These are phyloP conservation scores for Ogataea corticis DNA, from an alignment of 805 yeast genomes.

Conservation along the genomic window DNA sequence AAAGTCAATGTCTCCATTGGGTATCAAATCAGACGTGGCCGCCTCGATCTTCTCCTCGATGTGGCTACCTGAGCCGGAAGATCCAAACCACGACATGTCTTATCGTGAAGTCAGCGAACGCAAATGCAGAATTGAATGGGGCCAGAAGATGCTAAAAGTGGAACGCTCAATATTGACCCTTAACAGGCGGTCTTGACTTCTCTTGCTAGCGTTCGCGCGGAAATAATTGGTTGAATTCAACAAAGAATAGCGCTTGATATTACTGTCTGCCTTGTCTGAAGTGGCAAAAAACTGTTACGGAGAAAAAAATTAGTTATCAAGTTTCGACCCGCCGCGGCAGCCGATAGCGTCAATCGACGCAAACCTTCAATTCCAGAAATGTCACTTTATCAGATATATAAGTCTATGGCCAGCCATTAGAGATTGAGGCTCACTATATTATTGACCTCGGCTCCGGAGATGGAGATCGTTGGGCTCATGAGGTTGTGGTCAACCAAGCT, in stretches of 20 bases:
- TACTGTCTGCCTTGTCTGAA: no score
- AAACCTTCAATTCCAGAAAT: not conserved
- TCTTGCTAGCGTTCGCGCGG: no score
- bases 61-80: constrained; percentile 33
- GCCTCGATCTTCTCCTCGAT: constrained; percentile 65
- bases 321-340: no score
- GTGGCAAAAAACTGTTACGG: no score
- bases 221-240: no score
- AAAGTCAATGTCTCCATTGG: constrained; percentile 85
- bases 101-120: not conserved
- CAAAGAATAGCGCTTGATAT: no score
- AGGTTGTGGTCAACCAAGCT: constrained; percentile 30
- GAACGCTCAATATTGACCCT: no score
- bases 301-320: no score
- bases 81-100: constrained; percentile 55
- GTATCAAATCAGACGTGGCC: constrained; percentile 89
- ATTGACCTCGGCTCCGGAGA: constrained; percentile 13
- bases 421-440: constrained; percentile 6
- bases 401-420: not conserved
- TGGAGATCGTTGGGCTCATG: constrained; percentile 28
- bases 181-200: no score
- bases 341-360: constrained; percentile 7
- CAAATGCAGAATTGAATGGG: not conserved
- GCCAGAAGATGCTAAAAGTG: no score
- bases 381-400: no score